Percentiles rank a stretch among this genome's conserved stretches.
phyloP scores from a whole-genome alignment of 2,329 filamentous ascomycete genomes.

The Fusarium foetens region DNA sequence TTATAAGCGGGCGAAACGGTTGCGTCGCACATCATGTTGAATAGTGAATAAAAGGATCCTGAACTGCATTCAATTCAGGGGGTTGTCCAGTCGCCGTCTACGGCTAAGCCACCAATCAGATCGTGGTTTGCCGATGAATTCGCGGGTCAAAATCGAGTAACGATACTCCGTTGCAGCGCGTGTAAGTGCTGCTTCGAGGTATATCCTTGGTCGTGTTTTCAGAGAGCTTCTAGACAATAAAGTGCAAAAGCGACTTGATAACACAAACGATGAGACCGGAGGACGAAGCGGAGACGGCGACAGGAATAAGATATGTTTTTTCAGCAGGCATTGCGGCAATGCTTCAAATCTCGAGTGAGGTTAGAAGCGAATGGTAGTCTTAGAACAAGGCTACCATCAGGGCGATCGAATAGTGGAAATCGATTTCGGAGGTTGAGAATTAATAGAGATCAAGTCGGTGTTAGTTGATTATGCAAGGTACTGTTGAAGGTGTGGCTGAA shows the following conservation, averaged over 20 bases:
- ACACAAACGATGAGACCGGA: constrained; percentile 68
- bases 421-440: constrained; percentile 20
- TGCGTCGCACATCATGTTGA: constrained; percentile 69
- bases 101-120: constrained; percentile 61
- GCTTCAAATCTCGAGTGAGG: constrained; percentile 45
- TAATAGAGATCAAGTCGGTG: constrained; percentile 34
- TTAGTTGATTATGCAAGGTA: constrained; percentile 47
- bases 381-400: constrained; percentile 51
- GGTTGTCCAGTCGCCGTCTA: constrained; percentile 65
- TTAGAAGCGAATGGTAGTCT: constrained; percentile 44
- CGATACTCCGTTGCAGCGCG: constrained; percentile 57
- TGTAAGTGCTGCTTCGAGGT: constrained; percentile 49
- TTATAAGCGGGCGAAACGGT: constrained; percentile 63
- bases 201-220: constrained; percentile 55
- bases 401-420: constrained; percentile 24
- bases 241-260: constrained; percentile 56
- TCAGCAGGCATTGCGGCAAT: constrained; percentile 68
- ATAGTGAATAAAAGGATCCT: constrained; percentile 45
- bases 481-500: constrained; percentile 43
- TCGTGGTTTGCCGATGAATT: constrained; percentile 53
- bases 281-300: constrained; percentile 71
- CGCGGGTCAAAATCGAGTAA: constrained; percentile 51
- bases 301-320: constrained; percentile 63
- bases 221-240: constrained; percentile 56
- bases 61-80: constrained; percentile 48